Evolutionary conservation across 306 rosid genomes (phyloP).

Genomic region (Lotus japonicus): DNA sequence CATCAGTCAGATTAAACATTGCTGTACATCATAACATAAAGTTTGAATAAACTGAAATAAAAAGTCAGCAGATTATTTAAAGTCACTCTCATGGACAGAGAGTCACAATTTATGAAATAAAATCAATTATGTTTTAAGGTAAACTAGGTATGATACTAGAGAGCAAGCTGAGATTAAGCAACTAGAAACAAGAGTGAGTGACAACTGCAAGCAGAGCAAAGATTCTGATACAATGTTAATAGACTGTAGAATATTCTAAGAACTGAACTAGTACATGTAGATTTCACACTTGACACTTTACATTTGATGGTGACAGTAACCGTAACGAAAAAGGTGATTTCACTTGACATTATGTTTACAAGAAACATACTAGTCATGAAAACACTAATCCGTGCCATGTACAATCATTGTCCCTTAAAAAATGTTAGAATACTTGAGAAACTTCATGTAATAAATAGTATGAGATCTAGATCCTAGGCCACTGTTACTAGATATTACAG

Average conservation of each 20-base stretch:
- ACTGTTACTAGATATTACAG: background rate
- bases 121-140: background rate
- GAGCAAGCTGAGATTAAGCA: background rate
- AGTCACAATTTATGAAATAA: background rate
- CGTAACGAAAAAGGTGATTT: no score
- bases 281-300: background rate
- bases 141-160: background rate
- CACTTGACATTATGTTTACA: no score
- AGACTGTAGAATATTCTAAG: background rate
- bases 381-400: no score
- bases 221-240: background rate
- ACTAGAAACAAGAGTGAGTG: background rate
- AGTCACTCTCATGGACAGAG: background rate
- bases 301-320: no score
- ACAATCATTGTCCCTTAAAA: background rate
- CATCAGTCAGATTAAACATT: slow-evolving; percentile 6
- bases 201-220: background rate
- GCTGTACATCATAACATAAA: background rate
- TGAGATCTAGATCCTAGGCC: background rate
- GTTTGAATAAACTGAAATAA: slow-evolving; percentile 19
- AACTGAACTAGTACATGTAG: background rate
- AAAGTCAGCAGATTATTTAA: background rate
- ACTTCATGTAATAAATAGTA: background rate
- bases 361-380: no score
- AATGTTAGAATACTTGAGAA: background rate